Percentiles rank a stretch among this genome's conserved stretches.
phyloP scores from a whole-genome alignment of 352 stramenopile genomes.

The Globisporangium camurandrum region DNA sequence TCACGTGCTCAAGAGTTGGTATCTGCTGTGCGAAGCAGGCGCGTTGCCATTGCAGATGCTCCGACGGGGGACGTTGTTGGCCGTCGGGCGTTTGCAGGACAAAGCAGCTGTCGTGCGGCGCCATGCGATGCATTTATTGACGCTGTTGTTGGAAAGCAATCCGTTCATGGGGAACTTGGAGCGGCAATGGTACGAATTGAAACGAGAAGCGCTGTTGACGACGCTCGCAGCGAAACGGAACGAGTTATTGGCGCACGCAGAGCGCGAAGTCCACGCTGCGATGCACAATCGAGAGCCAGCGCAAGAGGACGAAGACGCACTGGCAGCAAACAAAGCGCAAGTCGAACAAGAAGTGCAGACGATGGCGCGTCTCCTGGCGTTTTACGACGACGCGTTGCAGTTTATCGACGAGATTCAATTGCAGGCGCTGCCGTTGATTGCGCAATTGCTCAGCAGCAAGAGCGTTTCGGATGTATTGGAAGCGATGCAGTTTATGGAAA shows the following conservation, averaged over 20 bases:
- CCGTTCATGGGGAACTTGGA: slow-evolving; percentile 91
- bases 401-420: slow-evolving; percentile 92
- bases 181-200: slow-evolving; percentile 66
- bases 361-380: slow-evolving; percentile 83
- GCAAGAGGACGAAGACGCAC: not conserved
- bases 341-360: slow-evolving; percentile 66
- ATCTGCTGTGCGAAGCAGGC: slow-evolving; percentile 72
- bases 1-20: slow-evolving; percentile 89
- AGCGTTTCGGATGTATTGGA: slow-evolving; percentile 91
- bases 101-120: slow-evolving; percentile 91
- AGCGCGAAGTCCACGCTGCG: slow-evolving; percentile 62
- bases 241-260: slow-evolving; percentile 74
- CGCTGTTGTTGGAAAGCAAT: slow-evolving; percentile 90
- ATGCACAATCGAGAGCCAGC: slow-evolving; percentile 13
- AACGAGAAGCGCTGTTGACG: slow-evolving; percentile 67
- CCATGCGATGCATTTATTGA: slow-evolving; percentile 83
- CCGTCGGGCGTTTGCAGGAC: slow-evolving; percentile 86
- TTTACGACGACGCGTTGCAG: slow-evolving; percentile 85
- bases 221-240: slow-evolving; percentile 52
- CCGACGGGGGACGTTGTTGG: slow-evolving; percentile 72
- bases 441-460: slow-evolving; percentile 85
- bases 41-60: slow-evolving; percentile 86
- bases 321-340: slow-evolving; percentile 27
- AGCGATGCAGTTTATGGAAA: slow-evolving; percentile 91
- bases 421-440: slow-evolving; percentile 62